Conservation (phyloP, 805 yeast genomes). For the Sugiyamaella chiloensis region DNA sequence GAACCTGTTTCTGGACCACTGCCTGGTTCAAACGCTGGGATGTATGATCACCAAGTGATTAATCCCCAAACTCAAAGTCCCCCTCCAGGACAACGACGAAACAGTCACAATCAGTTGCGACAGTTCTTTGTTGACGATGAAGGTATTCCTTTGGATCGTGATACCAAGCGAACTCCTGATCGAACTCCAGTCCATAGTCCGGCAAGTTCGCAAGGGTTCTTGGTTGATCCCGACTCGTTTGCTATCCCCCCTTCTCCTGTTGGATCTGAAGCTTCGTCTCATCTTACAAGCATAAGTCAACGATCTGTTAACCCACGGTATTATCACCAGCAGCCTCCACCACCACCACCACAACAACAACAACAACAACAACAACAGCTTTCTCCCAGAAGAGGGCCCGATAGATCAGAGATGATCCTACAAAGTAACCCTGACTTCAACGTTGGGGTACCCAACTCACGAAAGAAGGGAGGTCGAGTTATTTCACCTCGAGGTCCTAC, state of each 20-base stretch:
- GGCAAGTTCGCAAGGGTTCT: conserved; percentile 2
- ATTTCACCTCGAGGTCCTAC: conserved; percentile 4
- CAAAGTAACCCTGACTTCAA: conserved; percentile 25
- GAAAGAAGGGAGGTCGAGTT: conserved; percentile 7
- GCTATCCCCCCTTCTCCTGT: conserved; percentile 18
- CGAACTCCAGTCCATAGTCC: conserved; percentile 3
- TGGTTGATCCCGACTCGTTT: conserved; percentile 2
- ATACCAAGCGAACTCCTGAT: background rate
- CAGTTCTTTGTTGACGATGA: conserved; percentile 14
- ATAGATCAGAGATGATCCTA: conserved; percentile 19
- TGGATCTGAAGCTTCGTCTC: conserved; percentile 21
- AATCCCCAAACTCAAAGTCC: too few species aligned
- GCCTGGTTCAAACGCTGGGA: background rate
- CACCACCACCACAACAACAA: conserved; percentile 6
- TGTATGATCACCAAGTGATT: too few species aligned
- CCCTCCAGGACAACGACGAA: conserved; percentile 1
- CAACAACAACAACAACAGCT: conserved; percentile 16
- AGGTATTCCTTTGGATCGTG: background rate
- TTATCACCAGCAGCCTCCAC: conserved; percentile 12
- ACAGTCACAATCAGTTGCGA: conserved; percentile 9
- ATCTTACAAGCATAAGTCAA: conserved; percentile 24
- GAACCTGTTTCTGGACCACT: background rate
- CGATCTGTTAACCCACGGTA: conserved; percentile 20
- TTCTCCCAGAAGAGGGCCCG: conserved; percentile 16
- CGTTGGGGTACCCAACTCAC: conserved; percentile 7